A percentile compares a stretch with the other conserved stretches of the same genome.
Evolutionary conservation across 306 rosid species (phyloP).

Genomic region (Cucumis sativus): Cucumber_9930_V3 NC_026656.2:3674501-3675000

Average conservation of each 20-base stretch:
- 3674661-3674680: constrained; percentile 58
- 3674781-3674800: background rate
- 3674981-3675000: constrained; percentile 73
- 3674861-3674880: constrained; percentile 1
- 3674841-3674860: background rate
- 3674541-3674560: constrained; percentile 88
- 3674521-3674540: constrained; percentile 57
- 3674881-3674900: constrained; percentile 90
- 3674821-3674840: background rate
- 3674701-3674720: constrained; percentile 72
- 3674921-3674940: constrained; percentile 88
- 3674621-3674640: constrained; percentile 86
- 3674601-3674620: constrained; percentile 64
- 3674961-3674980: constrained; percentile 81
- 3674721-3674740: constrained; percentile 68
- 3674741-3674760: background rate
- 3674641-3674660: constrained; percentile 92
- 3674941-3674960: constrained; percentile 84
- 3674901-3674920: constrained; percentile 88
- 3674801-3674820: background rate
- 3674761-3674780: background rate
- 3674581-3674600: constrained; percentile 61
- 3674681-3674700: constrained; percentile 63
- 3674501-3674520: constrained; percentile 32
- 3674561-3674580: constrained; percentile 91